Conservation (phyloP, 2,329 filamentous ascomycete genomes). For the Diaporthe longicolla region DNA sequence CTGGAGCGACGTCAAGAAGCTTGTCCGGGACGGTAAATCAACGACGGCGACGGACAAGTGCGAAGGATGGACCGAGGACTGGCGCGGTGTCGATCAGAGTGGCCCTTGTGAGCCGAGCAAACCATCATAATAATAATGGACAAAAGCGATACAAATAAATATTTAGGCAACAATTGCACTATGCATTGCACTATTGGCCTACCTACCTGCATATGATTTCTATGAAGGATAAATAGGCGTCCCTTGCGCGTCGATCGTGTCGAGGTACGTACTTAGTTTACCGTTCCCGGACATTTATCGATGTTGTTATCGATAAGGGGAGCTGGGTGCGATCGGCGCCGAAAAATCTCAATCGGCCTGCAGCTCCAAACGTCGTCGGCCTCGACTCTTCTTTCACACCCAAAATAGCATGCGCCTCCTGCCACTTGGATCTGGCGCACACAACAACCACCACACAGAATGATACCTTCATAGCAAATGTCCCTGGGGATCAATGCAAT, state of each 20-base stretch:
- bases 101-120: constrained; percentile 59
- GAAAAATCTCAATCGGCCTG: constrained; percentile 24
- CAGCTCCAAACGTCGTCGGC: neutral
- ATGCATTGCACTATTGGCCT: neutral
- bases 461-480: constrained; percentile 61
- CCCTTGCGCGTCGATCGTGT: neutral
- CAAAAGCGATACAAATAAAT: constrained; percentile 4
- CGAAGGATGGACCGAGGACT: constrained; percentile 61
- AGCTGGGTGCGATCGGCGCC: neutral
- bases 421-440: constrained; percentile 31
- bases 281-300: neutral
- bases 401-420: constrained; percentile 26
- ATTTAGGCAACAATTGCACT: neutral
- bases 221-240: neutral
- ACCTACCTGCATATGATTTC: neutral
- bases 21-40: constrained; percentile 69
- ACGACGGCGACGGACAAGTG: constrained; percentile 58
- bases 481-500: constrained; percentile 60
- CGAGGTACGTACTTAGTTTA: neutral
- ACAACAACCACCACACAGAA: constrained; percentile 43
- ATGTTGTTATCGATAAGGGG: constrained; percentile 35
- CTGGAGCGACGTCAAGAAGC: constrained; percentile 86
- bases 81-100: constrained; percentile 68
- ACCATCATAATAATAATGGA: constrained; percentile 42
- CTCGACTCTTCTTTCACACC: neutral